Evolutionary conservation across 306 rosid genomes (phyloP).

Genomic region (Corylus avellana): DNA sequence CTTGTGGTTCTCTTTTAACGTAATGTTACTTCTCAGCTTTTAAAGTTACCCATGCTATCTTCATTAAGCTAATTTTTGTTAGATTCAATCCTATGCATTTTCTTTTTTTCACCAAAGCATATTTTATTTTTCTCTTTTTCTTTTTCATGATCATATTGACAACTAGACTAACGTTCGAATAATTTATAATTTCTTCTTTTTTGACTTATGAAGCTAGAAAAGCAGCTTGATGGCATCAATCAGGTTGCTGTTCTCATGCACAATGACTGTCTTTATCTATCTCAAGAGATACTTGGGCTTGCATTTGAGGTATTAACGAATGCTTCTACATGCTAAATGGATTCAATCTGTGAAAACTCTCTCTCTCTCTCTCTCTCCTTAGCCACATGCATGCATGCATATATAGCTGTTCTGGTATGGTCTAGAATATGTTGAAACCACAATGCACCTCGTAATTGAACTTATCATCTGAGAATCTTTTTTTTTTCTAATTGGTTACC

Average conservation of each 20-base stretch:
- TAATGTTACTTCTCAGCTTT: background rate
- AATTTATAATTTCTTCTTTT: slow-evolving; percentile 3
- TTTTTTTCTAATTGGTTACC: background rate
- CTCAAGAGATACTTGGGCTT: slow-evolving; percentile 88
- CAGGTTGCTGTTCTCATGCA: slow-evolving; percentile 87
- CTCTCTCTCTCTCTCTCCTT: no score
- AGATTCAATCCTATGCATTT: background rate
- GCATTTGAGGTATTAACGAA: slow-evolving; percentile 77
- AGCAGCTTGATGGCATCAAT: slow-evolving; percentile 87
- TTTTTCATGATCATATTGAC: slow-evolving; percentile 27
- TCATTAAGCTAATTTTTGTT: background rate
- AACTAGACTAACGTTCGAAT: slow-evolving; percentile 6
- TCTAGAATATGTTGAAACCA: background rate
- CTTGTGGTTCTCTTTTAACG: background rate
- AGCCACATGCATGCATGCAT: background rate
- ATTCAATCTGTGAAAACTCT: background rate
- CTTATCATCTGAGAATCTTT: background rate
- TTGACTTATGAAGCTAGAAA: slow-evolving; percentile 90
- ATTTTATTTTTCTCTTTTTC: background rate
- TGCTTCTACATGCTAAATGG: slow-evolving; percentile 1
- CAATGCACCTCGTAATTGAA: background rate
- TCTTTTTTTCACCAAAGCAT: background rate
- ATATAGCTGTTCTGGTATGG: background rate
- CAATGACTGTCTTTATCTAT: slow-evolving; percentile 87
- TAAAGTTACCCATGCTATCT: background rate